Evolutionary conservation across 768 basidiomycete genomes (phyloP).

Genomic region (Suillus occidentalis): DNA sequence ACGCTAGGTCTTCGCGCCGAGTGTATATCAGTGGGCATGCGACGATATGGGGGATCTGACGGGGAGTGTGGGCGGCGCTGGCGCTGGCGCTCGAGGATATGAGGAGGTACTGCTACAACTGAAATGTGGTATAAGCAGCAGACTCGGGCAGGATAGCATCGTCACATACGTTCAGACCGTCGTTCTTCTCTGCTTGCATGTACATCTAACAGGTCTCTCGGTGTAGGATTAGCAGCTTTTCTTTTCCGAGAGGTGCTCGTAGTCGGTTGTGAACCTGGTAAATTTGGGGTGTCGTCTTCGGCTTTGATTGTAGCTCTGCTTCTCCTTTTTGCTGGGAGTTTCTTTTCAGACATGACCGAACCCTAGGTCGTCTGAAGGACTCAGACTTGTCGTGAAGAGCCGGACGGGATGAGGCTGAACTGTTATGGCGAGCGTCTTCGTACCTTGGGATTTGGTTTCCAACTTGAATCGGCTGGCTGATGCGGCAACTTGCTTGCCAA

Average conservation of each 20-base stretch:
- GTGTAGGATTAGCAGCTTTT: constrained; percentile 16
- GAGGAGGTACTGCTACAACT: constrained; percentile 24
- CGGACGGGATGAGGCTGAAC: constrained; percentile 17
- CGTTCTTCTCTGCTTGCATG: constrained; percentile 22
- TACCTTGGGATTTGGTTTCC: constrained; percentile 12
- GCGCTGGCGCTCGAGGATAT: constrained; percentile 27
- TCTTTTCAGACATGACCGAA: constrained; percentile 29
- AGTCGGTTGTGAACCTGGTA: constrained; percentile 10
- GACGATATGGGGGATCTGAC: constrained; percentile 22
- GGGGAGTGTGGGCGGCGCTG: constrained; percentile 21
- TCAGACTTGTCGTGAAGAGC: constrained; percentile 14
- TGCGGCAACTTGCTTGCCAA: constrained; percentile 11
- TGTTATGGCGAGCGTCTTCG: constrained; percentile 28
- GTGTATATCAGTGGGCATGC: constrained; percentile 26
- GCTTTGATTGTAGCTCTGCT: constrained; percentile 9
- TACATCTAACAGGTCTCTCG: constrained; percentile 13
- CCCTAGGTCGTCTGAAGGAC: constrained; percentile 8
- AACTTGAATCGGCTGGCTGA: constrained; percentile 13
- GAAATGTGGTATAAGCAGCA: constrained; percentile 13
- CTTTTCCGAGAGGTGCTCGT: constrained; percentile 25
- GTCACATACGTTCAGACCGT: constrained; percentile 27
- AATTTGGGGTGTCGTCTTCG: constrained; percentile 9
- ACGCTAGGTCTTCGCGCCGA: constrained; percentile 23
- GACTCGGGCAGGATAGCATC: constrained; percentile 5
- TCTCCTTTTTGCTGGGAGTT: constrained; percentile 21